These are phyloP conservation scores for Phaeomoniella chlamydospora DNA, from an alignment of 2,329 filamentous ascomycete species.

Conservation along the genomic window DNA sequence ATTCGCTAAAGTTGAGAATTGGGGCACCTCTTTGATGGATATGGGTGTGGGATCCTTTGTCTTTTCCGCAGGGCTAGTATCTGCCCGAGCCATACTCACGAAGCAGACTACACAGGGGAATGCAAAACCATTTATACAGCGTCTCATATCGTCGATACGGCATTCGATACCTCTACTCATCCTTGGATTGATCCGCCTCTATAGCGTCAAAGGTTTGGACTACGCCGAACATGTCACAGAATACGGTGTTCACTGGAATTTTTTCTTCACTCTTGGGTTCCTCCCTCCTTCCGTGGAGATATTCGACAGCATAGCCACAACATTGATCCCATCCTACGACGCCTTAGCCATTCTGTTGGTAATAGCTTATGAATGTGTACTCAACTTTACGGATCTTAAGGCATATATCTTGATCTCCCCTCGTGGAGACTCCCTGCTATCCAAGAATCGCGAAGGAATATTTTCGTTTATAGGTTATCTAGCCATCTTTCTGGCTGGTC, in stretches of 20 bases:
- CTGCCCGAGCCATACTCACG: conserved; percentile 65
- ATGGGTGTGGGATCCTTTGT: conserved; percentile 95
- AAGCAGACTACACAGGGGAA: conserved; percentile 39
- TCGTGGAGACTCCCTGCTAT: conserved; percentile 57
- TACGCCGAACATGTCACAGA: conserved; percentile 96
- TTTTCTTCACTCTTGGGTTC: conserved; percentile 90
- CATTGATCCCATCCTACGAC: conserved; percentile 58
- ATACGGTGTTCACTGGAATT: conserved; percentile 99
- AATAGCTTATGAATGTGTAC: conserved; percentile 55
- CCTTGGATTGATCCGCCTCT: conserved; percentile 65
- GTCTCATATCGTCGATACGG: conserved; percentile 53
- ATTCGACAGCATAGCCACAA: conserved; percentile 58
- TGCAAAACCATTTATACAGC: conserved; percentile 33
- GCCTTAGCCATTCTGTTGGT: conserved; percentile 56
- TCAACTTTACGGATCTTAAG: conserved; percentile 68
- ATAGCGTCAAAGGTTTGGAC: conserved; percentile 84
- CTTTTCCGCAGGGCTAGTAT: conserved; percentile 84
- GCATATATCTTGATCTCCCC: conserved; percentile 71
- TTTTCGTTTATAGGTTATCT: conserved; percentile 91
- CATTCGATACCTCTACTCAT: conserved; percentile 73
- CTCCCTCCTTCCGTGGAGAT: conserved; percentile 79
- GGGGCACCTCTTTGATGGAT: conserved; percentile 98
- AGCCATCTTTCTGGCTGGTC: conserved; percentile 83
- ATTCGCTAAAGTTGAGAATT: conserved; percentile 97
- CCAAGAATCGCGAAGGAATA: conserved; percentile 88